Conservation (phyloP, 257 asterid genomes). For the Solanum etuberosum region DNA sequence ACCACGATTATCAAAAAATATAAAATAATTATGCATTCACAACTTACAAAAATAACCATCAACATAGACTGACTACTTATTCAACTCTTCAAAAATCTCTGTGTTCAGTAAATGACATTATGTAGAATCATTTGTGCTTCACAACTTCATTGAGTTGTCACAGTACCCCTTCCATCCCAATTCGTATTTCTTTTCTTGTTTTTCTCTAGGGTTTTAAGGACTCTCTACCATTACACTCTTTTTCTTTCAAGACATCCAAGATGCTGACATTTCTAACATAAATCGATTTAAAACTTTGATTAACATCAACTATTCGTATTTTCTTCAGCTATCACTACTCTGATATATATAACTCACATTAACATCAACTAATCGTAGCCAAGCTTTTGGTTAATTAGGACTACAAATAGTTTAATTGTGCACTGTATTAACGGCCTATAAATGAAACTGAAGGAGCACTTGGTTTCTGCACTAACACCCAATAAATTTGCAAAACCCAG, state of each 20-base stretch:
- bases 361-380: background rate
- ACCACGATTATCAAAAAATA: background rate
- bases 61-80: background rate
- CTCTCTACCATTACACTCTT: background rate
- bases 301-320: background rate
- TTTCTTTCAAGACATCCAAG: background rate
- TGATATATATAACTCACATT: background rate
- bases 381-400: background rate
- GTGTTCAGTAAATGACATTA: background rate
- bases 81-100: background rate
- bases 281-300: background rate
- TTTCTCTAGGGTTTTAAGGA: background rate
- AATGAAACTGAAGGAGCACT: background rate
- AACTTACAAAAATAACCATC: background rate
- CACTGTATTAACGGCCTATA: background rate
- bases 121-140: background rate
- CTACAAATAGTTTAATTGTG: background rate
- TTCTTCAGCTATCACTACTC: background rate
- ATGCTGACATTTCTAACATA: background rate
- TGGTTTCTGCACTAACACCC: background rate
- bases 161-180: background rate
- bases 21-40: background rate
- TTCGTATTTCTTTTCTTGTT: background rate
- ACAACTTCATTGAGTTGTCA: background rate
- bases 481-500: background rate